Evolutionary conservation across 768 basidiomycete genomes (phyloP), one percentile per base, ranked within the genome.

Genomic region (Pluteus cervinus): DNA sequence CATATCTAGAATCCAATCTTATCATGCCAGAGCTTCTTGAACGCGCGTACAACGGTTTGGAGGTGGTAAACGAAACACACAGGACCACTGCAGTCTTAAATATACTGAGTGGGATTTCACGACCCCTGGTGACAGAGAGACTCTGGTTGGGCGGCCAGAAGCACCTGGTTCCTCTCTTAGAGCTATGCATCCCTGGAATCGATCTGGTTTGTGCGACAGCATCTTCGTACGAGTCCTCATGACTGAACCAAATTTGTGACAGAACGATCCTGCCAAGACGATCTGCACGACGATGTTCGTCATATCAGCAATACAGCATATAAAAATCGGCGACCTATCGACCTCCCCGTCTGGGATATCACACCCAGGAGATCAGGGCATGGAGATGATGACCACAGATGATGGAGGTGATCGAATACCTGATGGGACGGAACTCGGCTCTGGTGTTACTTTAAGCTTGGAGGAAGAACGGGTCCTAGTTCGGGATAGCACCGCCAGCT

Each of bases 51-150:
- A 74, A 85, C 24, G 91, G 91, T 0, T 65, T 98, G n/a, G 91
- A 96, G 54, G 81, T 83, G 8, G 75, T 97, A 12, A 92, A 93
- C 46, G 93, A 97, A 68, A 98, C 94, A 1, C 90, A 96, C 55
- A 69, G 93, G 26, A 96, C 93, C 4, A 91, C 90, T 2, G 87
- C 93, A 1, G 88, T 90, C 7, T 68, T 97, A 30, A 87, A 83
- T 36, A 85, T 86, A 56, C 71, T 97, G 20, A 75, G 85, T 14
- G 81, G 78, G 2, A 76, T 92, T 18, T 67, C 87, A 12, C 70
- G 81, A 4, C 81, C 89, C 7, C 59, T 97, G 12, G 75, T 86
- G 3, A 79, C 78, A 3, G 86, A 92, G 52, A 75, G 65, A 17
- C 52, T 85, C 20, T 96, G 89, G 82, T 66, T 86, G 4, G 78